Conservation (phyloP, 371 early-diverging fungal genomes). For the Mucor velutinosus region DNA sequence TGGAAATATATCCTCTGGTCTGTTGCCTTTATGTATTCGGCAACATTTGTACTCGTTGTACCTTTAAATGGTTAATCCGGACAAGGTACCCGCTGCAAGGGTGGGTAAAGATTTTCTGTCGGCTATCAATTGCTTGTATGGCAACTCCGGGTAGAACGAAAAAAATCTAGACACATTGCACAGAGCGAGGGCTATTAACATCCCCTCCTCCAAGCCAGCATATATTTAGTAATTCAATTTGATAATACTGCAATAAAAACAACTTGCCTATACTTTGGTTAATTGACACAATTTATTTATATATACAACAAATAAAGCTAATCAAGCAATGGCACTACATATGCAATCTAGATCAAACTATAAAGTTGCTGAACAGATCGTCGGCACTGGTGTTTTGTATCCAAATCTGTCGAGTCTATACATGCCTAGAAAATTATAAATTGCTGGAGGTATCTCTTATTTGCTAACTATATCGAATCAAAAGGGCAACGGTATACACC, state of each 20-base stretch:
- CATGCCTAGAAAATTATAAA: too few species aligned
- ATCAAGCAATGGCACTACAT: background rate
- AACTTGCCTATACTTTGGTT: background rate
- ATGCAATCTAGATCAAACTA: background rate
- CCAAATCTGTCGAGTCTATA: background rate
- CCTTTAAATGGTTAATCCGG: background rate
- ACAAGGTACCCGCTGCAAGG: background rate
- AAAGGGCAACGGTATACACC: too few species aligned
- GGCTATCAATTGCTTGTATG: background rate
- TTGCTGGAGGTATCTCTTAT: too few species aligned
- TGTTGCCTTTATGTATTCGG: too few species aligned
- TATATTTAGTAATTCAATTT: too few species aligned
- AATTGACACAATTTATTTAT: too few species aligned
- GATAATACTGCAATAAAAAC: background rate
- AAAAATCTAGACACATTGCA: background rate
- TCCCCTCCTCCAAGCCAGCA: background rate
- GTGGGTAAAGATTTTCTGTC: background rate
- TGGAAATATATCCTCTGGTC: too few species aligned
- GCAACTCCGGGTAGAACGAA: background rate
- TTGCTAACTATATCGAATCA: too few species aligned
- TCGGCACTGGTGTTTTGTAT: background rate
- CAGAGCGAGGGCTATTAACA: too few species aligned
- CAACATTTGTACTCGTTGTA: too few species aligned
- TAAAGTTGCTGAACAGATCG: background rate
- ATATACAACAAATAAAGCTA: too few species aligned